Conservation (phyloP, 2,329 filamentous ascomycete species). For the Ceratocystis lukuohia region DNA sequence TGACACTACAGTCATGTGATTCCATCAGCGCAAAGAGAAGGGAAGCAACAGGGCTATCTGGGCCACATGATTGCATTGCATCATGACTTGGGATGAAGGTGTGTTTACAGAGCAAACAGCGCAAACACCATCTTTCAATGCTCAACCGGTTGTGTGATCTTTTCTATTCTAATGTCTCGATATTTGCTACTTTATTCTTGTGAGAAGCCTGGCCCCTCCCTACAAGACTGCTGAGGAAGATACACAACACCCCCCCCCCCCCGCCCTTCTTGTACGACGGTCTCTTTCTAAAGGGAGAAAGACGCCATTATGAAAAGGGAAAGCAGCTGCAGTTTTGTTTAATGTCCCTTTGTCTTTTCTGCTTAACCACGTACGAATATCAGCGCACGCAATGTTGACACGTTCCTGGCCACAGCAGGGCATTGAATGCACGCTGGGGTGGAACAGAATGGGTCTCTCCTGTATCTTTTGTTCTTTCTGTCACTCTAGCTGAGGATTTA, state of each 20-base stretch:
- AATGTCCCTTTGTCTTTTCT: constrained; percentile 5
- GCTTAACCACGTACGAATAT: neutral
- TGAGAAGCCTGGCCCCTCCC: no score
- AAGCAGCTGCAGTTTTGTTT: neutral
- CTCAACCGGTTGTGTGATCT: neutral
- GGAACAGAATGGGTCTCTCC: neutral
- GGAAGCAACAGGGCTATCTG: neutral
- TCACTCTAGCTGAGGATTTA: neutral
- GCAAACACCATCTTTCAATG: neutral
- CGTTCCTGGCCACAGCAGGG: neutral
- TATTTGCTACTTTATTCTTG: neutral
- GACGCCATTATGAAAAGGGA: neutral
- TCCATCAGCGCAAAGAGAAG: neutral
- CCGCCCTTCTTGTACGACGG: neutral
- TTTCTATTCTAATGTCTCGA: neutral
- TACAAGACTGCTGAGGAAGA: neutral
- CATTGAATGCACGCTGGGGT: neutral
- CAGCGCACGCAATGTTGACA: neutral
- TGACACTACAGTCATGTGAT: neutral
- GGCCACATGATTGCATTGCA: neutral
- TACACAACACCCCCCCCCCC: neutral
- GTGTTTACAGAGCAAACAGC: neutral
- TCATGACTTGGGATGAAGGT: neutral
- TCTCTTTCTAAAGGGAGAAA: neutral
- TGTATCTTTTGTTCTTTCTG: no score